A percentile compares a stretch with the other conserved stretches of the same genome.
Evolutionary conservation across 305 asterid species (phyloP).

Genomic region (Fraxinus angustifolia): DNA sequence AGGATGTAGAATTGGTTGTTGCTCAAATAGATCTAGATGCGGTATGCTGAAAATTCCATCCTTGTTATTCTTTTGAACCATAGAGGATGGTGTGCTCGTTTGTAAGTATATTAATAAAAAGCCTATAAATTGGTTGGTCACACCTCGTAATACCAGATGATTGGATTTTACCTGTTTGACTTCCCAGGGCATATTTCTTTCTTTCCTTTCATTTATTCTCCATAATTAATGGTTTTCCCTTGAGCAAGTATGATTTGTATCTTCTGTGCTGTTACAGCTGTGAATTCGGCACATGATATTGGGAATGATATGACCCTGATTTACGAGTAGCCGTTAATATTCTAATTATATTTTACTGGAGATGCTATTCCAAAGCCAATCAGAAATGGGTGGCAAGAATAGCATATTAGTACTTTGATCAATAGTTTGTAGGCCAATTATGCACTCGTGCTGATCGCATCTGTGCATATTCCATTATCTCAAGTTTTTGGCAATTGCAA

Average conservation of each 20-base stretch:
- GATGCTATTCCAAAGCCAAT: not conserved
- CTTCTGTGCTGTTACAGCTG: not conserved
- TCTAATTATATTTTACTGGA: not conserved
- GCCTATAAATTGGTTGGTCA: slow-evolving; percentile 3
- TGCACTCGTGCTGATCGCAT: not conserved
- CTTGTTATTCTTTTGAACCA: slow-evolving; percentile 15
- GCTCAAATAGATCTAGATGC: slow-evolving; percentile 97
- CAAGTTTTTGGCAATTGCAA: not conserved
- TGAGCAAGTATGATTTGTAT: not conserved
- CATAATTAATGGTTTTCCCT: not conserved
- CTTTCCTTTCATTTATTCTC: slow-evolving; percentile 1
- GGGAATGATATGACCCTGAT: not conserved
- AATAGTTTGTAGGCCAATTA: not conserved
- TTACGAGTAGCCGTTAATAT: not conserved
- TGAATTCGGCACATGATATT: not conserved
- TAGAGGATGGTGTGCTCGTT: slow-evolving; percentile 3
- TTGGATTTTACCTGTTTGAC: slow-evolving; percentile 6
- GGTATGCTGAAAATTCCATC: slow-evolving; percentile 44
- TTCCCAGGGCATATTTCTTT: slow-evolving; percentile 14
- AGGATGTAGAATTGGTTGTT: slow-evolving; percentile 90
- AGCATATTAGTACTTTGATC: not conserved
- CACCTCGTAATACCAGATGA: not conserved
- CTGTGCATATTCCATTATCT: not conserved
- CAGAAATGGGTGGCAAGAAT: not conserved
- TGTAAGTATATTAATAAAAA: slow-evolving; percentile 6